Base-by-base conservation (phyloP, 176 grass and related monocot species). In the Chloris gayana region DNA sequence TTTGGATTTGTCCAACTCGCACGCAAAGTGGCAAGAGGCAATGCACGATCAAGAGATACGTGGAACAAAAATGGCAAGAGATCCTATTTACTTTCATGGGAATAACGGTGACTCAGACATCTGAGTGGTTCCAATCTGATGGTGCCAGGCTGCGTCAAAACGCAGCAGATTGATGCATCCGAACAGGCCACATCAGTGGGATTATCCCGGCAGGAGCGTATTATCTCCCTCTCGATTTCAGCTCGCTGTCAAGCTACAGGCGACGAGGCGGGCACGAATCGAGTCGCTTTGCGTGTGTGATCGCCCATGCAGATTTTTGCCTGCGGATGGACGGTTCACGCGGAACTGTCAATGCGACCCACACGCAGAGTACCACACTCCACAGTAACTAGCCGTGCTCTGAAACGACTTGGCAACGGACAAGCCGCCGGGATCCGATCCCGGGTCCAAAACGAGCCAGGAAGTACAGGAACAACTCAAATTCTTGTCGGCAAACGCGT, bases 281-380 rank as follows among this genome's bases (percentile, higher is more conserved):
- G 39, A 72, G 27, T 4, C 9, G 38, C 10, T 57, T 73, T 72
- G 46, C 73, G 67, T 47, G 73, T 21, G 21, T 29, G 1, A 59
- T 78, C 5, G 49, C 10, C 44, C 80, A 61, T 33, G 85, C 63
- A 27, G 84, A 19, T 51, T n/a, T n/a, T 26, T 59, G 57, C 57
- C 6, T 11, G 18, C 15, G 19, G 18, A 54, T 62, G 41, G n/a
- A n/a, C n/a, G n/a, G 17, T 63, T 42, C 67, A 49, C 14, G 18
- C 13, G 0, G 18, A 39, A 74, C 6, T 10, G 7, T 45, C 38
- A 34, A 50, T 14, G 1, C 12, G 13, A 21, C 19, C n/a, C n/a
- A n/a, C 19, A 21, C 51, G 51, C 19, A 56, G 51, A 56, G 21
- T 56, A 6, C n/a, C 56, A 14, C 41, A 18, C 39, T 70, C 67